These are phyloP conservation scores for Tulasnella sp. DNA, from an alignment of 768 basidiomycete species.

Conservation along the genomic window DNA sequence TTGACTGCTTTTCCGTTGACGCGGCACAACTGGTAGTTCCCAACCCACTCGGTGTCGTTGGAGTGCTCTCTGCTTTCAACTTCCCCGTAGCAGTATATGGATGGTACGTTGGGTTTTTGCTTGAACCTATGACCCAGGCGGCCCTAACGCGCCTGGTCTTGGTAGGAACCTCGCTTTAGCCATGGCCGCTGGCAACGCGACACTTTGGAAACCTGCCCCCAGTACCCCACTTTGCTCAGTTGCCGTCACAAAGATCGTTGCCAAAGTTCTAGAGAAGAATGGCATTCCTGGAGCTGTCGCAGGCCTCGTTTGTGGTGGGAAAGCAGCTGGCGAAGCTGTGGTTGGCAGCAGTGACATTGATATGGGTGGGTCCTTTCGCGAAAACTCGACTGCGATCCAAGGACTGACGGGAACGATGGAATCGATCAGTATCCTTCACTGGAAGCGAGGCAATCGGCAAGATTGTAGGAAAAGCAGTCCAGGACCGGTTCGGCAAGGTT, in stretches of 20 bases:
- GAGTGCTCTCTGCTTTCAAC: slow-evolving; percentile 88
- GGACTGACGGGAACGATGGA: neutral
- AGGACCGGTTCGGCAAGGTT: slow-evolving; percentile 82
- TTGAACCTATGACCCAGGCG: neutral
- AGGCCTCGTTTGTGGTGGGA: slow-evolving; percentile 76
- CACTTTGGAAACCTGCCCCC: slow-evolving; percentile 92
- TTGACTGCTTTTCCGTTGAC: slow-evolving; percentile 19
- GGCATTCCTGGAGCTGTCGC: slow-evolving; percentile 81
- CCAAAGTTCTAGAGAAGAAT: slow-evolving; percentile 75
- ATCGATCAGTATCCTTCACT: slow-evolving; percentile 80
- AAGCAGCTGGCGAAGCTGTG: slow-evolving; percentile 72
- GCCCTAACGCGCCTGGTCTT: slow-evolving; percentile 1
- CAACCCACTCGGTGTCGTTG: slow-evolving; percentile 76
- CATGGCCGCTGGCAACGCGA: slow-evolving; percentile 85
- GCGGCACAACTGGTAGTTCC: slow-evolving; percentile 56
- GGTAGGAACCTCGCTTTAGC: slow-evolving; percentile 85
- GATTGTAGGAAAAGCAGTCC: slow-evolving; percentile 82
- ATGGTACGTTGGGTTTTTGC: slow-evolving; percentile 50
- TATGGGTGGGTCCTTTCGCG: slow-evolving; percentile 52
- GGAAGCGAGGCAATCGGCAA: slow-evolving; percentile 87
- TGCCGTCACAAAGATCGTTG: slow-evolving; percentile 81
- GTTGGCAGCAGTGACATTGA: slow-evolving; percentile 72
- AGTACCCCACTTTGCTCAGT: slow-evolving; percentile 87
- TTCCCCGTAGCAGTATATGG: slow-evolving; percentile 94
- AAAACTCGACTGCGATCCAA: neutral